Evolutionary conservation across 768 basidiomycete genomes (phyloP).

Genomic region (Gloeophyllum trabeum): DNA sequence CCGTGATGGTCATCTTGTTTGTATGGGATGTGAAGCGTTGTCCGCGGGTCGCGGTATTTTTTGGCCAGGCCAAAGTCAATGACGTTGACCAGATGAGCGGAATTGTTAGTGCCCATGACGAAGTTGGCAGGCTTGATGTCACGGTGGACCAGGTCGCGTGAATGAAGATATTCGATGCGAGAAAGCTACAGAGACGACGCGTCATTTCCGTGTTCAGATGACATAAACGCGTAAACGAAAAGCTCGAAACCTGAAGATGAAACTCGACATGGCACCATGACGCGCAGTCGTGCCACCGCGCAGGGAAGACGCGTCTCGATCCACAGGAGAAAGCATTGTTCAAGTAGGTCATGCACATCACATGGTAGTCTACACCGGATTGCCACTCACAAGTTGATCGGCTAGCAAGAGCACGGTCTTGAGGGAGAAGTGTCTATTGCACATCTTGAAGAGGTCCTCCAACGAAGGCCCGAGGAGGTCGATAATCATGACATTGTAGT

Average conservation of each 20-base stretch:
- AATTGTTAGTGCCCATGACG: constrained; percentile 80
- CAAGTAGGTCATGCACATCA: background rate
- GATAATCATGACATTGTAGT: constrained; percentile 97
- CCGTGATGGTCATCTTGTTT: constrained; percentile 66
- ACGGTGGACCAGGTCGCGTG: constrained; percentile 87
- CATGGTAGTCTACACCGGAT: background rate
- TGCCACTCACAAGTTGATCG: constrained; percentile 75
- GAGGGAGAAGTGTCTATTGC: constrained; percentile 85
- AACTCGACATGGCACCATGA: too few relatives aligned
- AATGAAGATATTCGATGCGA: constrained; percentile 94
- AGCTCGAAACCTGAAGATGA: too few relatives aligned
- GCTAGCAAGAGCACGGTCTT: constrained; percentile 91
- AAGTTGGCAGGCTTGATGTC: constrained; percentile 99
- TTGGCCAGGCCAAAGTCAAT: constrained; percentile 84
- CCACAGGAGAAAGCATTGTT: too few relatives aligned
- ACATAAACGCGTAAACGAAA: too few relatives aligned
- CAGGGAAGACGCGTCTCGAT: too few relatives aligned
- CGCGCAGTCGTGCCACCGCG: too few relatives aligned
- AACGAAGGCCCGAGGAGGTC: constrained; percentile 89
- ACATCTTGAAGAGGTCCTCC: constrained; percentile 81
- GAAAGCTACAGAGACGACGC: constrained; percentile 56
- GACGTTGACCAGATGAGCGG: constrained; percentile 74
- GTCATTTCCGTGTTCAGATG: too few relatives aligned
- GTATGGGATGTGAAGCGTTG: constrained; percentile 60
- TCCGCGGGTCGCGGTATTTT: constrained; percentile 58